Evolutionary conservation across 139 green algal species (phyloP).

Genomic region (Micromonas commoda): DNA sequence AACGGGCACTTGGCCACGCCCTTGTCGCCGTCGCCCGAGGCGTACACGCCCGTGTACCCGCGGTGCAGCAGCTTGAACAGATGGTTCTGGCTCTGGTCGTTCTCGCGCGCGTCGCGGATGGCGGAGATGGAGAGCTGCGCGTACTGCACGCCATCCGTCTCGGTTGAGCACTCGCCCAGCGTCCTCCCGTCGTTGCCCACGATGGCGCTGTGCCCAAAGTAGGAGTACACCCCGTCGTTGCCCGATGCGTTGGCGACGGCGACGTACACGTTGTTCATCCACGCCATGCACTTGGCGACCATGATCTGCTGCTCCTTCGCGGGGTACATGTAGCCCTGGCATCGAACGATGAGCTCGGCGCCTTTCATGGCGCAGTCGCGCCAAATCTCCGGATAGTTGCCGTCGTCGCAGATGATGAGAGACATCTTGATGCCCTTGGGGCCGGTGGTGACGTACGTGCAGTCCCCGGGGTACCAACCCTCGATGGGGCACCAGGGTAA

Average conservation of each 20-base stretch:
- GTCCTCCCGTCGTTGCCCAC: constrained; percentile 54
- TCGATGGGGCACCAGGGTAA: constrained; percentile 43
- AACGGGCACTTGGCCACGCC: constrained; percentile 54
- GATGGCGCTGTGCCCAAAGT: constrained; percentile 61
- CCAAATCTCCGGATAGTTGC: constrained; percentile 51
- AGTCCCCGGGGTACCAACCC: constrained; percentile 37
- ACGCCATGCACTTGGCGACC: constrained; percentile 36
- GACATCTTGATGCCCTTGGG: constrained; percentile 40
- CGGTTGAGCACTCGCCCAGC: constrained; percentile 50
- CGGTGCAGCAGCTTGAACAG: constrained; percentile 65
- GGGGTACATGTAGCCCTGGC: constrained; percentile 57
- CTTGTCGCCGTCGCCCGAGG: constrained; percentile 33
- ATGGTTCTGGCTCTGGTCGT: constrained; percentile 46
- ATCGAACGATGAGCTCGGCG: constrained; percentile 60
- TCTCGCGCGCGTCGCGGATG: constrained; percentile 44
- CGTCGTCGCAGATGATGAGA: constrained; percentile 47
- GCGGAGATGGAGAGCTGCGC: constrained; percentile 49
- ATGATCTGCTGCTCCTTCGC: constrained; percentile 57
- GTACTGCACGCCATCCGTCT: constrained; percentile 49
- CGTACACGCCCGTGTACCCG: constrained; percentile 48
- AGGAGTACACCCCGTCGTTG: constrained; percentile 56
- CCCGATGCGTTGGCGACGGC: constrained; percentile 61
- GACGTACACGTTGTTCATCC: constrained; percentile 57
- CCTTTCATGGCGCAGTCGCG: constrained; percentile 59
- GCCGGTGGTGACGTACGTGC: constrained; percentile 30